A percentile compares a stretch with the other conserved stretches of the same genome.
phyloP scores from a whole-genome alignment of 495 filamentous ascomycete species.

The Barbatosphaeria neglecta region DNA sequence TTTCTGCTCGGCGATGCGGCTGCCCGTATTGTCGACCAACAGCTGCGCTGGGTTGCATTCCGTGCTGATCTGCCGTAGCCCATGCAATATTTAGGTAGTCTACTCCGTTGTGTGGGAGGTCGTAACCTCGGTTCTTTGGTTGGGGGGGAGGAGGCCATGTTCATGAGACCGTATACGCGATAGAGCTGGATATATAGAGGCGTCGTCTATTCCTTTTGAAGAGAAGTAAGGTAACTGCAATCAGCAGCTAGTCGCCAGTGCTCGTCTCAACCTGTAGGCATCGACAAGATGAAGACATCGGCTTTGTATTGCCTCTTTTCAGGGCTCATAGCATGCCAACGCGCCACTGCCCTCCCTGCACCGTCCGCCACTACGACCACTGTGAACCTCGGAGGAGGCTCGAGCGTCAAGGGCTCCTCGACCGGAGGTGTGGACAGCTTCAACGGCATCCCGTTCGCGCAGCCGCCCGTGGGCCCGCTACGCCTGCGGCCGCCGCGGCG shows the following conservation, averaged over 20 bases:
- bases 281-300: not conserved
- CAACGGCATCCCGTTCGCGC: slow-evolving; percentile 37
- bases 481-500: slow-evolving; percentile 32
- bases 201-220: no score
- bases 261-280: not conserved
- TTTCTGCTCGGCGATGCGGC: not conserved
- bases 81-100: no score
- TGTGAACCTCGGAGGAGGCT: not conserved
- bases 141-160: no score
- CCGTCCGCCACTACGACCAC: not conserved
- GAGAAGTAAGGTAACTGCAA: no score
- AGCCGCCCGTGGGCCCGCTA: slow-evolving; percentile 27
- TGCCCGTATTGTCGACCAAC: no score
- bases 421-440: slow-evolving; percentile 28
- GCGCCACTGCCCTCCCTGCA: not conserved
- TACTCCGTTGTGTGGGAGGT: no score
- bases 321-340: not conserved
- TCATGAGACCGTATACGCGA: no score
- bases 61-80: no score
- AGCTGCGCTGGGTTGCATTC: no score
- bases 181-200: no score
- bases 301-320: not conserved
- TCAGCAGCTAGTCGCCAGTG: no score
- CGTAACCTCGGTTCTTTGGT: no score
- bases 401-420: slow-evolving; percentile 36